A percentile compares a stretch with the other conserved stretches of the same genome.
Conservation (phyloP, 768 basidiomycete genomes). For the Psilocybe subaeruginosa region DNA sequence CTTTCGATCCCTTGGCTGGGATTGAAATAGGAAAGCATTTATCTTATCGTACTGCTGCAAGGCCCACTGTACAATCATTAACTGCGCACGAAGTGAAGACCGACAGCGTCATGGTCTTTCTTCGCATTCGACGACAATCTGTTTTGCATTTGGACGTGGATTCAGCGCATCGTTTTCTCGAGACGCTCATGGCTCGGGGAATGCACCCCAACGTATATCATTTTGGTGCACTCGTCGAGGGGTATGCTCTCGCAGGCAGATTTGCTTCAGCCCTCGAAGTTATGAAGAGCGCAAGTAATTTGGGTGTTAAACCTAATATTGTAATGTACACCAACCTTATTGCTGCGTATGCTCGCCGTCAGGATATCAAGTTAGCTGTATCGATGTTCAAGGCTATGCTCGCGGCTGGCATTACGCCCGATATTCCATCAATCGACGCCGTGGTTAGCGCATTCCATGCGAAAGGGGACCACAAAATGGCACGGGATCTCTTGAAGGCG, state of each 20-base stretch:
- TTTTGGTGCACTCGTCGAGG: conserved; percentile 75
- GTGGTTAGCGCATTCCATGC: conserved; percentile 69
- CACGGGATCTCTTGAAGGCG: conserved; percentile 55
- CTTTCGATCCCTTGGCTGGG: conserved; percentile 55
- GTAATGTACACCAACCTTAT: conserved; percentile 82
- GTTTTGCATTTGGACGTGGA: conserved; percentile 52
- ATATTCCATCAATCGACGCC: conserved; percentile 72
- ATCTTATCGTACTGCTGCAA: conserved; percentile 22
- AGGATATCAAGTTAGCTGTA: conserved; percentile 55
- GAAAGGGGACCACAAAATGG: conserved; percentile 51
- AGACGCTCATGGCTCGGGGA: conserved; percentile 59
- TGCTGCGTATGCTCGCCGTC: conserved; percentile 65
- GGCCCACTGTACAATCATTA: conserved; percentile 50
- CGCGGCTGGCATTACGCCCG: conserved; percentile 56
- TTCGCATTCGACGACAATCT: conserved; percentile 68
- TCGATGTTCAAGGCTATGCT: conserved; percentile 67
- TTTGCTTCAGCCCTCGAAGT: conserved; percentile 55
- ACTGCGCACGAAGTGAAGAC: conserved; percentile 48
- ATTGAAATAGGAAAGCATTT: conserved; percentile 36
- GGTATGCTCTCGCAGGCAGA: conserved; percentile 65
- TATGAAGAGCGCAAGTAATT: conserved; percentile 52
- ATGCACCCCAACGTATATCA: conserved; percentile 76
- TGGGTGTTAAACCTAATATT: conserved; percentile 58
- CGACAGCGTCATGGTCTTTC: conserved; percentile 58
- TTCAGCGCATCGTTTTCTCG: conserved; percentile 56